A percentile compares a stretch with the other conserved stretches of the same genome.
These are phyloP conservation scores for Tricholoma sp. DNA, from an alignment of 768 basidiomycete genomes.

Conservation along the genomic window DNA sequence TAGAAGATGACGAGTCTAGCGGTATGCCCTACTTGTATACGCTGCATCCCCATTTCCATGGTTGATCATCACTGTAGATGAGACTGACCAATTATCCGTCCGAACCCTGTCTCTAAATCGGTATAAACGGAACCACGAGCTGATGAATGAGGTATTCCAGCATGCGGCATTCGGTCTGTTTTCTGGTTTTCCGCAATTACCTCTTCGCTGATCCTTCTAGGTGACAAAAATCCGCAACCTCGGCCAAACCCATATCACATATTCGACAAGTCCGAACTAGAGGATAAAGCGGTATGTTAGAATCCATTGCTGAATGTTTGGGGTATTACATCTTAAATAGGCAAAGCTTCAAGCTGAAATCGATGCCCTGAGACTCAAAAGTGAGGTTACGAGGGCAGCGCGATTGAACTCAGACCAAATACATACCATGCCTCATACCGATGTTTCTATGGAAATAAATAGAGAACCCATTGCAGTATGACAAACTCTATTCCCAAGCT, in stretches of 20 bases:
- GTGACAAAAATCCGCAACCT: conserved; percentile 36
- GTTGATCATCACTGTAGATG: conserved; percentile 36
- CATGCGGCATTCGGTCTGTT: conserved; percentile 61
- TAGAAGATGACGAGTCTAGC: conserved; percentile 63
- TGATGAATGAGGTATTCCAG: conserved; percentile 80
- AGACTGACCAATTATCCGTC: conserved; percentile 66
- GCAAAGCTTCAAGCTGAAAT: conserved; percentile 56
- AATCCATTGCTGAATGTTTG: neutral
- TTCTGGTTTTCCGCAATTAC: neutral
- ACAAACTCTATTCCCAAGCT: neutral
- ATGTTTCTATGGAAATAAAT: conserved; percentile 5
- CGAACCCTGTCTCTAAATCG: conserved; percentile 66
- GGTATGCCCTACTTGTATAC: conserved; percentile 29
- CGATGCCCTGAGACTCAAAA: conserved; percentile 44
- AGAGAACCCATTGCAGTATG: conserved; percentile 6
- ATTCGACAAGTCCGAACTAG: conserved; percentile 54
- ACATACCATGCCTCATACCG: conserved; percentile 3
- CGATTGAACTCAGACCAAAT: conserved; percentile 7
- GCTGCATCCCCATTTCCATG: neutral
- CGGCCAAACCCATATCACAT: conserved; percentile 49
- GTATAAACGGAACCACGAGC: conserved; percentile 76
- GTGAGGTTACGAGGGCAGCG: conserved; percentile 37
- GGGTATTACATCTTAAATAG: conserved; percentile 25
- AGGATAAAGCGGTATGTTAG: conserved; percentile 47
- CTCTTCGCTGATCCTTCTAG: conserved; percentile 20